Evolutionary conservation across 805 yeast species (phyloP), one percentile per base, ranked within the genome.

Genomic region (Metschnikowia henanensis): DNA sequence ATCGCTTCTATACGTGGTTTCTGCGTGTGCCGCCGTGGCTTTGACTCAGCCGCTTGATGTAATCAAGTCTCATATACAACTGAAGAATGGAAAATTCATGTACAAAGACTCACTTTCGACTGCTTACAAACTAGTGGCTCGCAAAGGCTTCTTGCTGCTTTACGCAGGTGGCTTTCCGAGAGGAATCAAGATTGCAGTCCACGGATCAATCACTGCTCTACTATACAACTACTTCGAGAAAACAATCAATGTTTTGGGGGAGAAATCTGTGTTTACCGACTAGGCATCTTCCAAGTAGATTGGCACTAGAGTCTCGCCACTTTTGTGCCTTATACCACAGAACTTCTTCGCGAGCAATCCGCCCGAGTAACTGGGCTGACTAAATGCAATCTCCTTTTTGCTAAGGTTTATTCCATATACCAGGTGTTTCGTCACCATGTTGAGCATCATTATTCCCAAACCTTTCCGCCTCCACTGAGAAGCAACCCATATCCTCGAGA

Each of bases 41-140:
- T 68, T 78, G 0, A 91, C 96, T 0, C 98, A 89, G 65, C 97
- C 97, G 0, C 69, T 91, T 22, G 97, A 91, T 65, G 87, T 88
- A 2, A 65, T 91, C 37, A 91, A 91, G 67, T 80, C 97, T 2
- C 77, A 95, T 58, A 79, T 90, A 79, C 97, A 90, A 64, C 79
- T 89, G 56, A 79, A 81, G 55, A 80, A 83, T 58, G 80, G 84
- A n/a, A 73, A 73, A 55, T 56, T 62, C 5, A 53, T 77, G 2
- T 84, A 83, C 59, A 74, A 71, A 45, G 88, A 84, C 63, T 71
- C 88, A 5, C 64, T 85, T 30, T 39, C 52, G 55, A 76, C 80
- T 16, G 57, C 56, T 4, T 53, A 50, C 41, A 52, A 42, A 25
- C 25, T 53, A 18, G 55, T 53, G 5, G 49, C 65, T 1, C 56